Evolutionary conservation across 805 yeast species (phyloP).

Genomic region (Cyberlindnera petersonii): DNA sequence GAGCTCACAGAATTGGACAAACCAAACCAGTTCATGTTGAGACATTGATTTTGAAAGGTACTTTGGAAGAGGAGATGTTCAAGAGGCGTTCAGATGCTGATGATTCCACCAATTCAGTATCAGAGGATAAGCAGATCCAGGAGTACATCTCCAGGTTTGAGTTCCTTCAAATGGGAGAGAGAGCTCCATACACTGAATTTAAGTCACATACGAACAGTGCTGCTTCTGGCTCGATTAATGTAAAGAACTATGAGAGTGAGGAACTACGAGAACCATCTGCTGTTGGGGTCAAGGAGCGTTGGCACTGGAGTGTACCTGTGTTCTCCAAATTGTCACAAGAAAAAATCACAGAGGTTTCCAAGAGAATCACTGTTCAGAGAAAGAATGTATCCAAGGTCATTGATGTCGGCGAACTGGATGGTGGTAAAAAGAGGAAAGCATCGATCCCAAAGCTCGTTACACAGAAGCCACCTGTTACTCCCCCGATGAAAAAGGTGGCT

Average conservation of each 20-base stretch:
- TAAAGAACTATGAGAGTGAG: conserved; percentile 15
- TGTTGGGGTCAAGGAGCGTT: background rate
- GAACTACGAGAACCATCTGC: conserved; percentile 30
- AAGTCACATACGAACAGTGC: conserved; percentile 2
- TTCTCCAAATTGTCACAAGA: conserved; percentile 21
- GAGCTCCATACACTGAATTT: conserved; percentile 11
- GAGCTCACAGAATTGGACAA: conserved; percentile 78
- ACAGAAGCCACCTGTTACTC: conserved; percentile 2
- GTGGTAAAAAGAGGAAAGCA: background rate
- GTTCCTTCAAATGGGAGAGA: conserved; percentile 36
- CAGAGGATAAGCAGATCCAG: conserved; percentile 58
- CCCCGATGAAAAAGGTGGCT: conserved; percentile 6
- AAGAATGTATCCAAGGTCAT: conserved; percentile 2
- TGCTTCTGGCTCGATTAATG: conserved; percentile 10
- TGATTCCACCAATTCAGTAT: conserved; percentile 36
- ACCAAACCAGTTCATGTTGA: conserved; percentile 61
- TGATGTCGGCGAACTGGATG: conserved; percentile 8
- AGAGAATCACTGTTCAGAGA: conserved; percentile 2
- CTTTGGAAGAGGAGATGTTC: conserved; percentile 68
- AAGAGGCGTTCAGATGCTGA: conserved; percentile 30
- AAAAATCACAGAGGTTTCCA: conserved; percentile 10
- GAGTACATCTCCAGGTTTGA: conserved; percentile 48
- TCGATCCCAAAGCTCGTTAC: background rate
- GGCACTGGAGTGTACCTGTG: conserved; percentile 37
- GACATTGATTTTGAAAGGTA: conserved; percentile 56